Percentiles rank a stretch among this genome's conserved stretches.
phyloP scores from a whole-genome alignment of 768 basidiomycete genomes.

The Trametes sanguinea region DNA sequence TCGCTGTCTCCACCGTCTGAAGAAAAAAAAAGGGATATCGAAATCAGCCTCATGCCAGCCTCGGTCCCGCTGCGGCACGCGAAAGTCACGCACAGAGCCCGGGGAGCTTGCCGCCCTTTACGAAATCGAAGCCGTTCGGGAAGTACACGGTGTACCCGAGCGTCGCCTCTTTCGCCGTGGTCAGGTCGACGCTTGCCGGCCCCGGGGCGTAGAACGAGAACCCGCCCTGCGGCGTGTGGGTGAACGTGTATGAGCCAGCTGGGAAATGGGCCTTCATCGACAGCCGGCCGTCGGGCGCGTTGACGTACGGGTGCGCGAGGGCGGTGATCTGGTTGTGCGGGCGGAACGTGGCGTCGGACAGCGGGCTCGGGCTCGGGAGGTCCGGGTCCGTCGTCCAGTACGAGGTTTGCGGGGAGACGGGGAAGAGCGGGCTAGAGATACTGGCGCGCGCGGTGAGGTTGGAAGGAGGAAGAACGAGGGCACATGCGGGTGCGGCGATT shows the following conservation, averaged over 20 bases:
- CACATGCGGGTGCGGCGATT: slow-evolving; percentile 7
- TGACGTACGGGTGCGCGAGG: slow-evolving; percentile 29
- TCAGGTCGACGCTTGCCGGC: slow-evolving; percentile 51
- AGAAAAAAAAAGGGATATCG: not conserved
- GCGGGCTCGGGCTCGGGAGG: slow-evolving; percentile 23
- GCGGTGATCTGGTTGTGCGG: slow-evolving; percentile 27
- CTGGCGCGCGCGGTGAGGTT: slow-evolving; percentile 15
- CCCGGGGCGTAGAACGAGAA: slow-evolving; percentile 75
- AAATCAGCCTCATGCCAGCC: not conserved
- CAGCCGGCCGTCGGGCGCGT: slow-evolving; percentile 28
- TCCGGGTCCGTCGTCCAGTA: slow-evolving; percentile 31
- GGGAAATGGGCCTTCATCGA: slow-evolving; percentile 32
- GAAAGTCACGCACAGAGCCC: slow-evolving; percentile 55
- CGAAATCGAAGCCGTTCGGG: slow-evolving; percentile 58
- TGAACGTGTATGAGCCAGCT: slow-evolving; percentile 57
- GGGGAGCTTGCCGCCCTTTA: slow-evolving; percentile 71
- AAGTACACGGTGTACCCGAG: slow-evolving; percentile 67
- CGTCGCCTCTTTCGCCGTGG: slow-evolving; percentile 64
- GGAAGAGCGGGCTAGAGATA: slow-evolving; percentile 24
- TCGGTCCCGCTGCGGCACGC: not conserved
- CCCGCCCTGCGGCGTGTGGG: slow-evolving; percentile 53
- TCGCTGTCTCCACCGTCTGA: slow-evolving; percentile 60
- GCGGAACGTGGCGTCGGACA: slow-evolving; percentile 32
- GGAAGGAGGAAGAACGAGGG: not conserved
- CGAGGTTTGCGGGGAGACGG: slow-evolving; percentile 23